Conservation (phyloP, 2,329 filamentous ascomycete genomes). For the Arachnomyces sp. region DNA sequence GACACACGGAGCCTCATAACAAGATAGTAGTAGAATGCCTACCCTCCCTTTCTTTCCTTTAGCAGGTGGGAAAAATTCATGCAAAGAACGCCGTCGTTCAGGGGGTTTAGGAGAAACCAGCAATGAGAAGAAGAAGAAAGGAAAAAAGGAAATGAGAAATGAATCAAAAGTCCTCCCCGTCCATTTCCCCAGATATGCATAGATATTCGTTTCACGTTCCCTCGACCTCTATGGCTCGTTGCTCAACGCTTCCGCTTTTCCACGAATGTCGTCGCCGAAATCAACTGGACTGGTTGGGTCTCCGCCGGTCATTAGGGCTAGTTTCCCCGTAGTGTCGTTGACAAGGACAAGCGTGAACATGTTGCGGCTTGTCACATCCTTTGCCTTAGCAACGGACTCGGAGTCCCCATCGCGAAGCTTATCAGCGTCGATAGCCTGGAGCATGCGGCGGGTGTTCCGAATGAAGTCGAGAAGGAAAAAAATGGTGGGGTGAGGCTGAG, state of each 20-base stretch:
- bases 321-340: constrained; percentile 20
- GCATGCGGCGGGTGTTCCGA: constrained; percentile 53
- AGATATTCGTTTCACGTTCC: too few relatives aligned
- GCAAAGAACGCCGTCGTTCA: constrained; percentile 3
- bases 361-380: constrained; percentile 23
- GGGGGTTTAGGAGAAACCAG: neutral
- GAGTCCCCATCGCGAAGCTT: constrained; percentile 19
- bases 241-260: constrained; percentile 16
- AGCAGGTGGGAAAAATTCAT: too few relatives aligned
- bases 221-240: too few relatives aligned
- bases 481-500: constrained; percentile 20
- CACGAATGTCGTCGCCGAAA: constrained; percentile 21
- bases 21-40: too few relatives aligned
- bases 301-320: constrained; percentile 23
- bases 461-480: constrained; percentile 59
- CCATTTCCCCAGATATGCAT: too few relatives aligned
- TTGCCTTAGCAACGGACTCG: constrained; percentile 8
- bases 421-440: constrained; percentile 17
- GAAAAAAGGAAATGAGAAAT: too few relatives aligned
- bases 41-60: too few relatives aligned
- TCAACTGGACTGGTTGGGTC: constrained; percentile 19
- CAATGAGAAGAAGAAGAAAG: too few relatives aligned
- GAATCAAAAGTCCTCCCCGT: too few relatives aligned
- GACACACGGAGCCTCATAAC: too few relatives aligned
- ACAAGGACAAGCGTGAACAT: constrained; percentile 19